Percentiles rank a stretch among this genome's conserved stretches.
Conservation (phyloP, 202 grass and related monocot species). For the Panicum virgatum region DNA sequence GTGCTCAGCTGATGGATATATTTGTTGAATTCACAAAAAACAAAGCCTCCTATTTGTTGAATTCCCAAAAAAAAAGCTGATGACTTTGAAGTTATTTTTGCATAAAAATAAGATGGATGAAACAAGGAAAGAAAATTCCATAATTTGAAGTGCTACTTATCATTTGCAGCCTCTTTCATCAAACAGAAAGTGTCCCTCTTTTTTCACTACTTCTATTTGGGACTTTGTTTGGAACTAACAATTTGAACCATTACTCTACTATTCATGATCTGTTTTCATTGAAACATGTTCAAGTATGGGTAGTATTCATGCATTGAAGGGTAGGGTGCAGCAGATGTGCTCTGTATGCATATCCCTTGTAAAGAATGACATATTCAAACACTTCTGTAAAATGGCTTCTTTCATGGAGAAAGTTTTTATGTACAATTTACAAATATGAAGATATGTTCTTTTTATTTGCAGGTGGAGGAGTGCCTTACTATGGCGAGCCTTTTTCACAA, state of each 20-base stretch:
- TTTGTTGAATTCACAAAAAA: too few relatives aligned
- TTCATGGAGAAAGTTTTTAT: not conserved
- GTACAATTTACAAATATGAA: not conserved
- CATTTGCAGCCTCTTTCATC: conserved; percentile 1
- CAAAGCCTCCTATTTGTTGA: too few relatives aligned
- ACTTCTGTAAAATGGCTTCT: not conserved
- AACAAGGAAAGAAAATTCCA: not conserved
- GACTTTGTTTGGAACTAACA: not conserved
- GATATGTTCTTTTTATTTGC: conserved; percentile 43
- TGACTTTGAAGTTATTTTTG: not conserved
- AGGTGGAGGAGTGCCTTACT: conserved; percentile 98
- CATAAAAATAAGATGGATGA: not conserved
- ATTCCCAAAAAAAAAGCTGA: not conserved
- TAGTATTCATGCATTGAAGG: not conserved
- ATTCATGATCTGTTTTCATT: not conserved
- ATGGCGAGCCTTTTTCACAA: conserved; percentile 95
- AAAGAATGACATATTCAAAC: not conserved
- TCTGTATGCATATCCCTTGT: conserved; percentile 10
- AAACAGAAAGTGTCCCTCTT: not conserved
- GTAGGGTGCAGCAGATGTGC: not conserved
- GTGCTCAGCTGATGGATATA: too few relatives aligned
- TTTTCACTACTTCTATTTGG: not conserved
- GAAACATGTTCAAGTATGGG: conserved; percentile 3
- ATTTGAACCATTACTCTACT: not conserved
- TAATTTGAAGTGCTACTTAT: not conserved